phyloP scores from a whole-genome alignment of 2,329 filamentous ascomycete species.

The Rhinocladiella mackenziei region DNA sequence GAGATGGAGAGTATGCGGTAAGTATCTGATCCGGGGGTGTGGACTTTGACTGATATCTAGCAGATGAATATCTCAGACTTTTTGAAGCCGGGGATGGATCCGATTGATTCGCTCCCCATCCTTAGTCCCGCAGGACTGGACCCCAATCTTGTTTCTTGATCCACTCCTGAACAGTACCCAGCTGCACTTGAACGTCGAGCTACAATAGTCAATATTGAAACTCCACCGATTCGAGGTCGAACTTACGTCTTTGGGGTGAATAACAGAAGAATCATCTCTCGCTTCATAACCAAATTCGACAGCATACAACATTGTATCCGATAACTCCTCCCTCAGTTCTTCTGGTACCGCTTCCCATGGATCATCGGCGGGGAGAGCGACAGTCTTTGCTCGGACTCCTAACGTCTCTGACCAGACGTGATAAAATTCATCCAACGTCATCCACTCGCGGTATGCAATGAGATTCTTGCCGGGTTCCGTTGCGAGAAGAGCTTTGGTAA shows the following conservation, averaged over 20 bases:
- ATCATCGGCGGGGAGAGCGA: conserved; percentile 34
- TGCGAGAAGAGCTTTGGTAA: conserved; percentile 44
- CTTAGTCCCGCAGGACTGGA: conserved; percentile 6
- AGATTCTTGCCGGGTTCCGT: conserved; percentile 42
- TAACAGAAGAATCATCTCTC: conserved; percentile 6
- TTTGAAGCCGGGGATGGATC: no score
- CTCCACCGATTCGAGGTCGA: neutral
- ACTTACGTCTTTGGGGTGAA: conserved; percentile 20
- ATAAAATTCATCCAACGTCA: conserved; percentile 35
- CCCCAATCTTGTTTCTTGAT: conserved; percentile 29
- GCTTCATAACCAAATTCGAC: conserved; percentile 43
- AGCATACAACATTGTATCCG: conserved; percentile 37
- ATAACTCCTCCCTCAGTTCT: conserved; percentile 38
- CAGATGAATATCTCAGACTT: no score
- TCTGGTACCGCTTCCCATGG: conserved; percentile 33
- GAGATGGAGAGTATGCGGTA: no score
- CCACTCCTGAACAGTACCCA: conserved; percentile 26
- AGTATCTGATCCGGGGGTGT: no score
- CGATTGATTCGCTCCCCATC: no score
- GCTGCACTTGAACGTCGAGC: conserved; percentile 11
- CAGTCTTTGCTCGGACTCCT: conserved; percentile 36
- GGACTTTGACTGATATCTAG: no score
- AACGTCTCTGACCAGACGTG: conserved; percentile 38
- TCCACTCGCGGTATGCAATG: conserved; percentile 44
- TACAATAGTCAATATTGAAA: neutral